These are phyloP conservation scores for Pythium plurisporium DNA, from an alignment of 352 stramenopile genomes.

Conservation along the genomic window DNA sequence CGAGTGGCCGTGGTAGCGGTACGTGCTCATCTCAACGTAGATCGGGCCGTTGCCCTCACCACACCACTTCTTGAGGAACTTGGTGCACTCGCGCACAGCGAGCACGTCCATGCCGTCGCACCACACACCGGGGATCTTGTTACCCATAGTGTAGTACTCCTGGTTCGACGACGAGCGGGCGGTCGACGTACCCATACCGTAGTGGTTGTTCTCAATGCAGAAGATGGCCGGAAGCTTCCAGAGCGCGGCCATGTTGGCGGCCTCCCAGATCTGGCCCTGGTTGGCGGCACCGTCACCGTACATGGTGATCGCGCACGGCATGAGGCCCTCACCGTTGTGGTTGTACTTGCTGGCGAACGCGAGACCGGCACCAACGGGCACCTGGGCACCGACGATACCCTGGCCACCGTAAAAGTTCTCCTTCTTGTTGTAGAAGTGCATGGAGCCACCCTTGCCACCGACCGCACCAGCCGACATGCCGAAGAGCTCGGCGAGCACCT, in stretches of 20 bases:
- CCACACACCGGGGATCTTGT: slow-evolving; percentile 98
- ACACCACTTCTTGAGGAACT: slow-evolving; percentile 96
- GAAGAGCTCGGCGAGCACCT: slow-evolving; percentile 96
- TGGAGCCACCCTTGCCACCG: slow-evolving; percentile 97
- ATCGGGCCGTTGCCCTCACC: slow-evolving; percentile 97
- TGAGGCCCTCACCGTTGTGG: slow-evolving; percentile 83
- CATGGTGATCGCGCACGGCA: slow-evolving; percentile 95
- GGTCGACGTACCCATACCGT: slow-evolving; percentile 99
- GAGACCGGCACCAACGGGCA: slow-evolving; percentile 97
- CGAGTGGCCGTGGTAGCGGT: slow-evolving; percentile 99
- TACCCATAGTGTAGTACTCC: slow-evolving; percentile 99
- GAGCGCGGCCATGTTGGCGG: slow-evolving; percentile 96
- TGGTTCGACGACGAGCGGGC: slow-evolving; percentile 95
- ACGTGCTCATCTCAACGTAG: slow-evolving; percentile 99
- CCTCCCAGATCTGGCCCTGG: slow-evolving; percentile 98
- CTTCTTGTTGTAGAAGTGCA: slow-evolving; percentile 99
- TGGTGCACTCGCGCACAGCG: slow-evolving; percentile 94
- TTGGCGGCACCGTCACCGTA: slow-evolving; percentile 99
- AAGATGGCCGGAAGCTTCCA: slow-evolving; percentile 99
- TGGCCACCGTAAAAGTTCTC: slow-evolving; percentile 98
- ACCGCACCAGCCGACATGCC: slow-evolving; percentile 88
- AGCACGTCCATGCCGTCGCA: slow-evolving; percentile 99
- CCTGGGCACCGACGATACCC: slow-evolving; percentile 98
- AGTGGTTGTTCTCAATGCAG: slow-evolving; percentile 99
- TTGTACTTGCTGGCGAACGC: slow-evolving; percentile 99